Conservation (phyloP, 148 eudicot species). For the Cornus controversa region DNA sequence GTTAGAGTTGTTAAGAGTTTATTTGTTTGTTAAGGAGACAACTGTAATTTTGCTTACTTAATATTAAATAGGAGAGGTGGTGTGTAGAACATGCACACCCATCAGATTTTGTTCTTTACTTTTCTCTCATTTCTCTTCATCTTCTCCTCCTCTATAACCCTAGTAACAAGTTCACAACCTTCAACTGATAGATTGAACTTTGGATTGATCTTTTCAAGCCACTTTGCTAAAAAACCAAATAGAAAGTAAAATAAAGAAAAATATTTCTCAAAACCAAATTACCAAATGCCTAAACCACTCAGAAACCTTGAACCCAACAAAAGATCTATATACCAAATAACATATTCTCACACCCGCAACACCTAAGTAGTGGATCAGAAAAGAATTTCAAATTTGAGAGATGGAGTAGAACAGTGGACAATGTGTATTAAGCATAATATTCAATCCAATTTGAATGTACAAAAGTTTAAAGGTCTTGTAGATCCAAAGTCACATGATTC, state of each 20-base stretch:
- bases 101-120: no score
- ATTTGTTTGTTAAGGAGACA: no score
- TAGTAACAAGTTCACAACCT: no score
- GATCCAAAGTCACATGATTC: not conserved
- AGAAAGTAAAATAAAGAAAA: not conserved
- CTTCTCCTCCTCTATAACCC: no score
- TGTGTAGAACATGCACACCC: no score
- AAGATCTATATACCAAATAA: not conserved
- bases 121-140: no score
- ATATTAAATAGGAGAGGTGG: no score
- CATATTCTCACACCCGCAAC: not conserved
- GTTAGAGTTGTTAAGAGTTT: no score
- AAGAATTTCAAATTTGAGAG: not conserved
- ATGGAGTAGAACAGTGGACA: not conserved
- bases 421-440: not conserved
- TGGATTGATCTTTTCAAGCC: not conserved
- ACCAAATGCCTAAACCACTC: not conserved
- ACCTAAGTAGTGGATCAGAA: not conserved
- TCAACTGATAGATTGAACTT: no score
- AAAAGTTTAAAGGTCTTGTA: not conserved
- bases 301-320: not conserved
- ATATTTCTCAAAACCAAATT: not conserved
- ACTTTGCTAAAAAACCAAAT: not conserved
- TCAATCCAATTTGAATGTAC: not conserved
- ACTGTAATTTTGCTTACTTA: no score